Evolutionary conservation across 2,329 filamentous ascomycete species (phyloP).

Genomic region (Fusarium heterosporum): DNA sequence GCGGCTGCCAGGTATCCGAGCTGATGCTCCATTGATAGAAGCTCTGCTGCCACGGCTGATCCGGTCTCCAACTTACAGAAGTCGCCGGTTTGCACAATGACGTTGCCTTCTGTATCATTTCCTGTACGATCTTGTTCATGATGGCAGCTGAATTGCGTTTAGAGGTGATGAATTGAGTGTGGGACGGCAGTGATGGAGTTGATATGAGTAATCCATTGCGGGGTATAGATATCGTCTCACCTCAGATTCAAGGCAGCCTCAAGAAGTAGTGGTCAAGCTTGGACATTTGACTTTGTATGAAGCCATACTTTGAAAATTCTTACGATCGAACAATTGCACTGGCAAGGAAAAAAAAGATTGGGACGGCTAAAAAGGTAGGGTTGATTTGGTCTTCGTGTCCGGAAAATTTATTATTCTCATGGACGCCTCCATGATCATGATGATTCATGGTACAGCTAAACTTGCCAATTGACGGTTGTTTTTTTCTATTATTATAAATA

Average conservation of each 20-base stretch:
- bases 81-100: neutral
- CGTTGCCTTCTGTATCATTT: neutral
- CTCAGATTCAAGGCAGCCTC: neutral
- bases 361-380: no score
- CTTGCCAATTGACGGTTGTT: no score
- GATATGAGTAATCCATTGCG: neutral
- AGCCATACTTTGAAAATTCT: no score
- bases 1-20: neutral
- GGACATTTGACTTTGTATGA: no score
- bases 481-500: no score
- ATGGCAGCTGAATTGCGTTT: fast-evolving
- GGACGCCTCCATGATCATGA: no score
- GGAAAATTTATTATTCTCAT: no score
- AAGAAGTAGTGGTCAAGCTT: neutral
- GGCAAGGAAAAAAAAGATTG: no score
- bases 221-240: neutral
- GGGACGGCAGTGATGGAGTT: neutral
- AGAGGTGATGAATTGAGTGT: neutral
- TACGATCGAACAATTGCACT: no score
- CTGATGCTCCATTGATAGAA: neutral
- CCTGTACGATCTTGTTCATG: constrained; percentile 3
- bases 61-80: neutral
- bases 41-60: constrained; percentile 1
- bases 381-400: no score
- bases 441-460: no score